Conservation (phyloP, 768 basidiomycete species). For the Agaricus sinodeliciosus region DNA sequence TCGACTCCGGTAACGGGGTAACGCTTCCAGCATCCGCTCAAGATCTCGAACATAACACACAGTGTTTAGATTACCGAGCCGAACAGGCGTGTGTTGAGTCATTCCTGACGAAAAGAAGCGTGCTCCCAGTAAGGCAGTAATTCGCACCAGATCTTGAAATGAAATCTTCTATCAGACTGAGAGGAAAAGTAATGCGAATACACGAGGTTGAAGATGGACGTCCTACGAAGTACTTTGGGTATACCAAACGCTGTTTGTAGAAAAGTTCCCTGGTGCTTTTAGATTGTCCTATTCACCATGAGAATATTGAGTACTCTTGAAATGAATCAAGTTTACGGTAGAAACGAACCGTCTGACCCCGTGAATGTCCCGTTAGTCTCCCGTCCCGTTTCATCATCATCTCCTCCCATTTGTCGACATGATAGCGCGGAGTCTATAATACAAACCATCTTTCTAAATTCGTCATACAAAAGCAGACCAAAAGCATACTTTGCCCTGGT, state of each 20-base stretch:
- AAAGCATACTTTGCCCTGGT: slow-evolving; percentile 76
- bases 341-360: slow-evolving; percentile 76
- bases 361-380: slow-evolving; percentile 76
- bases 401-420: slow-evolving; percentile 85
- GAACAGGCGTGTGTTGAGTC: not conserved
- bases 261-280: slow-evolving; percentile 61
- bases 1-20: not conserved
- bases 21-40: not conserved
- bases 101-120: not conserved
- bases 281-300: slow-evolving; percentile 48
- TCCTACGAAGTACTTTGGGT: slow-evolving; percentile 44
- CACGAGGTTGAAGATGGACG: not conserved
- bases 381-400: slow-evolving; percentile 95
- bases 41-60: not conserved
- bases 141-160: not conserved
- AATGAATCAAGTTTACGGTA: not conserved
- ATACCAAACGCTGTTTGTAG: slow-evolving; percentile 70
- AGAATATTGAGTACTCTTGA: not conserved
- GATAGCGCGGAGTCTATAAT: slow-evolving; percentile 72
- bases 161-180: not conserved
- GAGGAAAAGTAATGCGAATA: not conserved
- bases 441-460: not conserved
- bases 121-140: too few species aligned
- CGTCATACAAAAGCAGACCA: not conserved
- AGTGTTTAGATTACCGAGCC: not conserved